Base-by-base conservation (phyloP, 1,284 basidiomycete species). In the Coniferiporia sulphurascens region DNA sequence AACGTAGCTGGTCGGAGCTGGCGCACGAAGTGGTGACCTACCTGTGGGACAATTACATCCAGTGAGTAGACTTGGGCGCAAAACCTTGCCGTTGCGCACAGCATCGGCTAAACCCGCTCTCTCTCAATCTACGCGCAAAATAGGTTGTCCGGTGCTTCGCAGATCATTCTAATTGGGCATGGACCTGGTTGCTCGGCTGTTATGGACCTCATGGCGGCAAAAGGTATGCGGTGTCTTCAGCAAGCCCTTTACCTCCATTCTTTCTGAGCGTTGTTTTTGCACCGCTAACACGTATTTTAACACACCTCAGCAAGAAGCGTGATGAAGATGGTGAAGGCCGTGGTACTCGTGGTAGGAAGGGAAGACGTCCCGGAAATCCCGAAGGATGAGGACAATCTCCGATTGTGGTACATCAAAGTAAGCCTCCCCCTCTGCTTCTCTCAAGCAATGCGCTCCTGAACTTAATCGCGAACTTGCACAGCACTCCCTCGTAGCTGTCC, bases 21-120 rank as follows among this genome's bases (percentile, higher is more conserved):
- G 78, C 79, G 17, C 79, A 75, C 46, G 83, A 89, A 34, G 74
- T 94, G 21, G 71, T 95, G 61, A 77, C 80, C 6, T 96, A 96
- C 68, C 71, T 98, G 2, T 99, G 96, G 96, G 95, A 98, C 73
- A 96, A 98, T 70, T 93, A 94, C 65, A 79, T 97, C 58, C 83
- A 91, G 93, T 94, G 64, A 73, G 82, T 61, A 38, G 19, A 21
- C 36, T n/a, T 4, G 32, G 19, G 8, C 15, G 4, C 19, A 8
- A 4, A 48, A 41, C 58, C 32, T 46, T 22, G 41, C 45, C 35
- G 35, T n/a, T 22, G 27, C 27, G 27, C 34, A 7, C 9, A 32
- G 60, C 19, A 56, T 49, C 22, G 6, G 38, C 15, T 41, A 41
- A 21, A 44, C 17, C 46, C 15, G 43, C 17, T 10, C 19, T 38